Evolutionary conservation across 148 eudicot species (phyloP), one percentile per base, ranked within the genome.

Genomic region (Chenopodium suecicum): DNA sequence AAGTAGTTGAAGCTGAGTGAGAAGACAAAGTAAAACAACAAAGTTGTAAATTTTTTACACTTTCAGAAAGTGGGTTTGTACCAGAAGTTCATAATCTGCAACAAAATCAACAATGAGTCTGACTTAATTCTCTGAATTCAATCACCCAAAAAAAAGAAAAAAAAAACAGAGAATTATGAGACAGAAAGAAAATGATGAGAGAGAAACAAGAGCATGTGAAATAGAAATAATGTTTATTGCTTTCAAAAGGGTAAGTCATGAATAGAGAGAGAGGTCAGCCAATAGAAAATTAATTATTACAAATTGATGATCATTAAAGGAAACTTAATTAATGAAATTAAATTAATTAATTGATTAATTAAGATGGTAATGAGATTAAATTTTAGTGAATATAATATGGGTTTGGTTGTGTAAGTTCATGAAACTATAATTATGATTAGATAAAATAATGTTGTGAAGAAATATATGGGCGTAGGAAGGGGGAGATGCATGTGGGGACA

Each of bases 401-500:
- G 44, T 67, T 81, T 67, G 65, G 78, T 81, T 73, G 78, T 48
- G 65, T 81, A 74, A 66, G 83, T 65, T 54, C 58, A 74, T 81
- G 20, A 81, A 65, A 16, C 29, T 73, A 68, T 77, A 80, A 80
- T 71, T 34, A 80, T 80, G 77, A 44, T 68, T 78, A 29, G 20
- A 25, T 81, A 75, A 25, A 81, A 81, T 81, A 81, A n/a, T 81
- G 75, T 47, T 56, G 62, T 56, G 62, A 19, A 19, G 79, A 62
- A 48, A 67, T 74, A 80, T 17, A 69, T 70, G 81, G 50, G 46
- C 73, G 81, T 9, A 63, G 64, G 79, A 81, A 73, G 82, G 56
- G 87, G 84, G 37, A 70, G 74, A 74, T 73, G 73, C 84, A 85
- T 74, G 87, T 82, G 84, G 77, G 71, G 82, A 85, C 82, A 85